phyloP scores from a whole-genome alignment of 2,329 filamentous ascomycete genomes.

The Clarireedia paspali region DNA sequence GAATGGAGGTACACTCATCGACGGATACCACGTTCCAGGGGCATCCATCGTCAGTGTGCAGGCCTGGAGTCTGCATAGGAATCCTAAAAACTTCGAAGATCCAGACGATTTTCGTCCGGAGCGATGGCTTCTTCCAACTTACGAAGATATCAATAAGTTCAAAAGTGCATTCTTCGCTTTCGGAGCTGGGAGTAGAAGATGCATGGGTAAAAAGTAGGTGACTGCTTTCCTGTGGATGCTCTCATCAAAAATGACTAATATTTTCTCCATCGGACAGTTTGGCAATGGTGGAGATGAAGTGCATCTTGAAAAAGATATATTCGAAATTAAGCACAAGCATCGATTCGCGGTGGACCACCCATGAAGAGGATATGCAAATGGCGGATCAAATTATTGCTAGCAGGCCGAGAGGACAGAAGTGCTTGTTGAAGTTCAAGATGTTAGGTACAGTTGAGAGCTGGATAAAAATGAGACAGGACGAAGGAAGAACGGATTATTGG shows the following conservation, averaged over 20 bases:
- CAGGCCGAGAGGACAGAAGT: slow-evolving; percentile 1
- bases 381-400: slow-evolving; percentile 53
- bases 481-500: too few species aligned
- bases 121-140: slow-evolving; percentile 69
- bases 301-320: slow-evolving; percentile 55
- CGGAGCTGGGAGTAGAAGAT: slow-evolving; percentile 56
- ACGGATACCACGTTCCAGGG: slow-evolving; percentile 45
- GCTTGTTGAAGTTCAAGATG: neutral
- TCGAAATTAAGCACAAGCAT: slow-evolving; percentile 44
- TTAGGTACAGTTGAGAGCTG: too few species aligned
- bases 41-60: slow-evolving; percentile 53
- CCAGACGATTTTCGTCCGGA: slow-evolving; percentile 74
- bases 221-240: neutral
- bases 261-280: slow-evolving; percentile 29
- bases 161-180: slow-evolving; percentile 58
- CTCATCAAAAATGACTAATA: neutral
- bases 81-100: slow-evolving; percentile 64
- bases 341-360: slow-evolving; percentile 44
- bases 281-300: slow-evolving; percentile 62
- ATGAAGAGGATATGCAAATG: slow-evolving; percentile 51
- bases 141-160: slow-evolving; percentile 66
- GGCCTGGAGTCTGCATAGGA: slow-evolving; percentile 52
- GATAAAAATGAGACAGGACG: too few species aligned
- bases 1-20: slow-evolving; percentile 44
- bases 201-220: slow-evolving; percentile 59